A percentile compares a stretch with the other conserved stretches of the same genome.
Conservation (phyloP, 2,329 filamentous ascomycete species). For the Nannizzia gypsea region DNA sequence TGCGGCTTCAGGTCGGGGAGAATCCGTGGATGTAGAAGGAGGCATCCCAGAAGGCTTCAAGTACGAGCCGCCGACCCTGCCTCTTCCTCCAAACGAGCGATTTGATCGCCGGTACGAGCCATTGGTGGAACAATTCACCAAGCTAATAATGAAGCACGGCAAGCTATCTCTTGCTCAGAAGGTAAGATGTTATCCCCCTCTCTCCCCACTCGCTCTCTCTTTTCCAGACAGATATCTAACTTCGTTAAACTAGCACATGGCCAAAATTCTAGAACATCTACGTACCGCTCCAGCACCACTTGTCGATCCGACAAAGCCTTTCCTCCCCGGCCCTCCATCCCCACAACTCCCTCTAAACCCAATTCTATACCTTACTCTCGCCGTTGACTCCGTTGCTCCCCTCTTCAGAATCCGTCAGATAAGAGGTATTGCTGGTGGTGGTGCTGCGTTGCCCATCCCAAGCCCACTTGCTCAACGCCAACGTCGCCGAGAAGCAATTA, state of each 20-base stretch:
- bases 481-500: constrained; percentile 63
- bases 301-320: constrained; percentile 51
- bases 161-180: constrained; percentile 83
- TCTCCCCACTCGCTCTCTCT: constrained; percentile 3
- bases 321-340: constrained; percentile 59
- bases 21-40: constrained; percentile 18
- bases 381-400: constrained; percentile 85
- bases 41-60: constrained; percentile 51
- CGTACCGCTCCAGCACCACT: constrained; percentile 72
- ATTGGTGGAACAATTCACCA: constrained; percentile 74
- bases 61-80: constrained; percentile 59
- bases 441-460: constrained; percentile 70
- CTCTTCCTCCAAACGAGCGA: constrained; percentile 51
- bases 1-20: constrained; percentile 18
- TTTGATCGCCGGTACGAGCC: constrained; percentile 76
- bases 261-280: constrained; percentile 66
- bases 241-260: constrained; percentile 59
- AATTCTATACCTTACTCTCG: constrained; percentile 74
- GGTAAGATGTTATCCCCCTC: constrained; percentile 50
- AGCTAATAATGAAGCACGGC: constrained; percentile 80
- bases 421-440: constrained; percentile 73
- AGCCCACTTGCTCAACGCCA: constrained; percentile 63
- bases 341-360: constrained; percentile 78
- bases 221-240: constrained; percentile 6
- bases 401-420: constrained; percentile 67